Percentiles rank a stretch among this genome's conserved stretches.
Evolutionary conservation across 495 filamentous ascomycete species (phyloP).

Genomic region (Friedmanniomyces endolithicus): DNA sequence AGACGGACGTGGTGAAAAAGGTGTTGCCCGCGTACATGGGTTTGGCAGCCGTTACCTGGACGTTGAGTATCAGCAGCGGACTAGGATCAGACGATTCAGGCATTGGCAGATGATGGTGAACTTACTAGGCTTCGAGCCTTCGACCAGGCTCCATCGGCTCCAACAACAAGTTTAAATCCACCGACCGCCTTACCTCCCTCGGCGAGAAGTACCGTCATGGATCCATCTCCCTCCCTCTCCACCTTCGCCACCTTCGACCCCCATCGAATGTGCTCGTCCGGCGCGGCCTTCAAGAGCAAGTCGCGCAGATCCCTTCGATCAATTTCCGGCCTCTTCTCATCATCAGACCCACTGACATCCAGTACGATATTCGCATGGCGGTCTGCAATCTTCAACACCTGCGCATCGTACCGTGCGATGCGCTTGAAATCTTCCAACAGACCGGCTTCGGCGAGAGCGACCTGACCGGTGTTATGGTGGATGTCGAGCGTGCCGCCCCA

Average conservation of each 20-base stretch:
- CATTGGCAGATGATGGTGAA: neutral
- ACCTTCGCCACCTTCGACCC: slow-evolving; percentile 11
- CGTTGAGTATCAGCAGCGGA: neutral
- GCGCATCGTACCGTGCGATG: slow-evolving; percentile 36
- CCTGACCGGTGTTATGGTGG: slow-evolving; percentile 38
- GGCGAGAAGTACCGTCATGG: slow-evolving; percentile 21
- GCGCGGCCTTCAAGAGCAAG: slow-evolving; percentile 36
- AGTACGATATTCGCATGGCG: slow-evolving; percentile 3
- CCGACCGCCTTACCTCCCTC: slow-evolving; percentile 17
- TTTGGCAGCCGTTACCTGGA: slow-evolving; percentile 33
- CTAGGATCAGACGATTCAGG: neutral
- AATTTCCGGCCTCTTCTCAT: slow-evolving; percentile 24
- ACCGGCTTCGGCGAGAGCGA: slow-evolving; percentile 39
- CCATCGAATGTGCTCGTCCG: slow-evolving; percentile 27
- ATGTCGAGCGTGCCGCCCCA: slow-evolving; percentile 47
- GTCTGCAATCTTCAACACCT: slow-evolving; percentile 35
- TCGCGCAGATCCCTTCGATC: slow-evolving; percentile 34
- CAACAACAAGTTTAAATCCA: slow-evolving; percentile 44
- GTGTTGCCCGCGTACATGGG: slow-evolving; percentile 41
- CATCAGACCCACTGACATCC: neutral
- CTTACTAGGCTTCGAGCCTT: slow-evolving; percentile 31
- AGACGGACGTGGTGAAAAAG: slow-evolving; percentile 14
- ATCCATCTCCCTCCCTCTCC: slow-evolving; percentile 2
- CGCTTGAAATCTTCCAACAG: slow-evolving; percentile 37
- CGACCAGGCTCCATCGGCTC: slow-evolving; percentile 53